Base-by-base conservation (phyloP, 495 filamentous ascomycete genomes). In the Beverwykella pulmonaria region DNA sequence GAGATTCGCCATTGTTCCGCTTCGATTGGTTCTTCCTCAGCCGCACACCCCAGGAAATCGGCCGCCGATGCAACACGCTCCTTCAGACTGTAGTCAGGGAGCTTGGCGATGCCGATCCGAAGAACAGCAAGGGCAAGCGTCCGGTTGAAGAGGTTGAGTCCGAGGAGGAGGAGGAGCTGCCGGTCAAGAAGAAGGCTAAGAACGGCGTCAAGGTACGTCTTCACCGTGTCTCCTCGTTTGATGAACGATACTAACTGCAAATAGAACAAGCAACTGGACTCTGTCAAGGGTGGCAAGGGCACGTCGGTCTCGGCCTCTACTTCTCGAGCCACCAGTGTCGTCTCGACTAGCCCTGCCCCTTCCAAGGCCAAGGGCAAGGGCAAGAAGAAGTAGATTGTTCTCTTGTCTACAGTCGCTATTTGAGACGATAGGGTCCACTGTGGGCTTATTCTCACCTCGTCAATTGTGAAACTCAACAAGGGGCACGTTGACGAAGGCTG, bases 11-110 rank as follows among this genome's bases (percentile, higher is more conserved):
- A 9, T 79, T 98, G 19, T 99, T 99, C 83, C 86, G 95, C 27
- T 99, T 99, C 67, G 95, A 99, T 71, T 99, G 95, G 95, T 99
- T 98, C 80, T 96, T 98, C 82, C 82, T 99, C 27, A 93, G 90
- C 72, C 84, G 95, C 15, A 99, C 95, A 1, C 92, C 95, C 1
- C 84, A 92, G 25, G 95, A 99, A 78, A 90, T 99, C 69, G 86
- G 90, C 61, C 87, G 95, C 63, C 84, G 95, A 39, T 98, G 94
- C 79, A 93, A 91, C 47, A 99, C 95, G 1, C 83, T 99, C 36
- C 84, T 99, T 61, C 93, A 92, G 59, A 96, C 95, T 1, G 89
- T 99, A 25, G 88, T 92, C 32, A 86, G 93, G 74, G 95, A 99
- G 77, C 96, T 97, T 76, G 39, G 39, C 17, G 58, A 87, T 53